These are phyloP conservation scores for Hypericum androsaemum DNA, from an alignment of 345 rosid genomes.

Conservation along the genomic window DNA sequence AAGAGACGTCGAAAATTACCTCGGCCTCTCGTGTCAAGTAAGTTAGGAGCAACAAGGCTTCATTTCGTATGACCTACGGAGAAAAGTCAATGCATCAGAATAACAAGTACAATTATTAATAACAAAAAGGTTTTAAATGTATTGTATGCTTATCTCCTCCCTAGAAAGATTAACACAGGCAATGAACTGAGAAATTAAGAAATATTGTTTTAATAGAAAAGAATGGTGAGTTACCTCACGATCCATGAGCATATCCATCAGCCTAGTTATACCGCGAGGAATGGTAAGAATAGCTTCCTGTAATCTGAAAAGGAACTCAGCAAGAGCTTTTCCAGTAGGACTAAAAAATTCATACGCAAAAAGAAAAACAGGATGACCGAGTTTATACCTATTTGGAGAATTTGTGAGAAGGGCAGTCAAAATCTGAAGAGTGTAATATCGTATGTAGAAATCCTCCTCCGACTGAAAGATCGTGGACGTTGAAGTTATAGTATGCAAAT, in stretches of 20 bases:
- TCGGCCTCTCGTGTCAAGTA: slow-evolving; percentile 95
- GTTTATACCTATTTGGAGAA: slow-evolving; percentile 73
- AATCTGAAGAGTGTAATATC: slow-evolving; percentile 91
- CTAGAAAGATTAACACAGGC: too few relatives aligned
- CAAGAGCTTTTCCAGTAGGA: slow-evolving; percentile 22
- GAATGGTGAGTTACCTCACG: slow-evolving; percentile 58
- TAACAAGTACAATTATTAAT: too few relatives aligned
- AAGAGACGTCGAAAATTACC: slow-evolving; percentile 29
- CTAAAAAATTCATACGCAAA: slow-evolving; percentile 3
- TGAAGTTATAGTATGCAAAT: not conserved
- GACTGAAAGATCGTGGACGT: slow-evolving; percentile 37
- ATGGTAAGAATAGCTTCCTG: slow-evolving; percentile 96
- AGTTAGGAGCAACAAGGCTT: slow-evolving; percentile 89
- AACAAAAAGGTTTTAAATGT: too few relatives aligned
- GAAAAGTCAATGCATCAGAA: too few relatives aligned
- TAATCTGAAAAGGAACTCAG: slow-evolving; percentile 66
- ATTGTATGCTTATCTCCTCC: too few relatives aligned
- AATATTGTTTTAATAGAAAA: too few relatives aligned
- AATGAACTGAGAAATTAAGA: too few relatives aligned
- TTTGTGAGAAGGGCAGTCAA: slow-evolving; percentile 90
- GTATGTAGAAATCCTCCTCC: slow-evolving; percentile 92
- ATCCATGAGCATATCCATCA: slow-evolving; percentile 99
- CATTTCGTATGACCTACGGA: slow-evolving; percentile 81
- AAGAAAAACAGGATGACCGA: slow-evolving; percentile 3
- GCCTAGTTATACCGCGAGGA: slow-evolving; percentile 95